Evolutionary conservation across 2,329 filamentous ascomycete genomes (phyloP).

Genomic region (Claviceps digitariae): DNA sequence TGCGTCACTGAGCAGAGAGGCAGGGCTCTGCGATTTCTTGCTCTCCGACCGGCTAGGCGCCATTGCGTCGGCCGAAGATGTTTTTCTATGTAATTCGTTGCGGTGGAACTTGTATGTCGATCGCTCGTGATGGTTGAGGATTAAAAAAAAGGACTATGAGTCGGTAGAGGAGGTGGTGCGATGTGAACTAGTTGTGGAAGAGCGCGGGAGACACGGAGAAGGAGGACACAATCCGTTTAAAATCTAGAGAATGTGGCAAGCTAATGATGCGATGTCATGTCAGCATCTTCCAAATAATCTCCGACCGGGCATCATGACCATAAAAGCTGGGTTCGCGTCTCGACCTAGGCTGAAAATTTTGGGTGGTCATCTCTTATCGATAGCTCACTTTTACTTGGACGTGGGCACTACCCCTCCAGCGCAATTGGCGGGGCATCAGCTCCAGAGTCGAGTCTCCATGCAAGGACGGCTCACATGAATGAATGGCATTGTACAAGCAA

Average conservation of each 20-base stretch:
- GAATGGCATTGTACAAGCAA: neutral
- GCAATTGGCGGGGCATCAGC: neutral
- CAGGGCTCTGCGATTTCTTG: slow-evolving; percentile 19
- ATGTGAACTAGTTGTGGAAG: too few species aligned
- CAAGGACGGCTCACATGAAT: neutral
- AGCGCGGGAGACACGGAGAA: too few species aligned
- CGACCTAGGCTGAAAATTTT: slow-evolving; percentile 2
- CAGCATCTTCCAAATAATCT: neutral
- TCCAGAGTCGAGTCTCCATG: neutral
- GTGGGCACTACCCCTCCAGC: neutral
- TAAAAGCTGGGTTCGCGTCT: neutral
- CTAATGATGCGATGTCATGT: neutral
- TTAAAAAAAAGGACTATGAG: too few species aligned
- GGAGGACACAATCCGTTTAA: too few species aligned
- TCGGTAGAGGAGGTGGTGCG: too few species aligned
- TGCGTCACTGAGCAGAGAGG: slow-evolving; percentile 23
- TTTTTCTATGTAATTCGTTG: neutral
- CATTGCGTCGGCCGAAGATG: slow-evolving; percentile 16
- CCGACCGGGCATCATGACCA: neutral
- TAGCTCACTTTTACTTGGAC: neutral
- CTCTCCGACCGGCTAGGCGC: slow-evolving; percentile 26
- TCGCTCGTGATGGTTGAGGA: neutral
- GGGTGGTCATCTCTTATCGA: slow-evolving; percentile 4
- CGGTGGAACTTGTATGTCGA: neutral
- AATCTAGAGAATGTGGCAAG: too few species aligned